Base-by-base conservation (phyloP, 768 basidiomycete genomes). In the Cyclocybe cylindracea region DNA sequence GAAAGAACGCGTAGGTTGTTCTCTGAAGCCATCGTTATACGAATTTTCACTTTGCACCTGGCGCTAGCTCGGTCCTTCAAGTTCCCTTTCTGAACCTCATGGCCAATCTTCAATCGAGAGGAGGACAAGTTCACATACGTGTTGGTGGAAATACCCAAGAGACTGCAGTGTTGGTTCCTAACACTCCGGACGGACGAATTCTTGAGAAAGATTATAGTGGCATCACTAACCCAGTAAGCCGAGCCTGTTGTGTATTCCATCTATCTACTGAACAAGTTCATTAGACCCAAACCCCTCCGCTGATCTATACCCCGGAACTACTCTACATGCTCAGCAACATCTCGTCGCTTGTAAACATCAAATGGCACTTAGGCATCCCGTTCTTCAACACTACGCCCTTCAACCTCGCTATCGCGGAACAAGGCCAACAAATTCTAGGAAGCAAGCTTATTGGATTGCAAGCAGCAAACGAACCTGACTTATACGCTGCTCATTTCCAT, bases 111-210 rank as follows among this genome's bases (percentile, higher is more conserved):
- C 74, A 73, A 40, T 73, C 80, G 55, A 77, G 90, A 18, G 79
- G 80, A 9, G 89, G 89, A 4, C 61, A 65, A 2, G 82, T 89
- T 10, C 68, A 78, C 11, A 68, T 91, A 14, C 81, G 90, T 44
- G 71, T 92, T 3, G 89, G 90, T 32, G 90, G 90, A 44, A 92
- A 91, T 67, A 84, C 86, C 0, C 90, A 92, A 62, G 90, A 94
- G 50, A 77, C 72, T 5, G 85, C 83, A 4, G 61, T 68, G 9
- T 64, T 82, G 52, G 82, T 82, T 8, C 69, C 72, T 42, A 73
- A 69, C 37, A 76, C 83, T 9, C 62, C 76, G 0, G 74, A 81
- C 54, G 74, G 72, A 19, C 66, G 67, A 8, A 75, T 76, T 18
- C 67, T 87, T 18, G 68, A 77, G 39, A 89, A 88, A 65, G 70